Base-by-base conservation (phyloP, 352 stramenopile species). In the Phytophthora cryptogea region DNA sequence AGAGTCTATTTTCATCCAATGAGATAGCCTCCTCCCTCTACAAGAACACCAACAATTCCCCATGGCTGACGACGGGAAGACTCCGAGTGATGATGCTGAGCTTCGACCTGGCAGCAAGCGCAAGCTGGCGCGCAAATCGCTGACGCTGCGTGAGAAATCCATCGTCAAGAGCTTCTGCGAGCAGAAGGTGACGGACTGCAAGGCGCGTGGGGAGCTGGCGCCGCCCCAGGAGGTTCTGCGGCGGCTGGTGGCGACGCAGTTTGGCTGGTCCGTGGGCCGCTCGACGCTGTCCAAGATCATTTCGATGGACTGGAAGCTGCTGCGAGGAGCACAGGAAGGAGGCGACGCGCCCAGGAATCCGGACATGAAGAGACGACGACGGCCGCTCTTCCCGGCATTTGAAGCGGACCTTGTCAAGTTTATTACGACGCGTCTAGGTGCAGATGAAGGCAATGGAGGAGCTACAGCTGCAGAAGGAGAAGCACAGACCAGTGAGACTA, bases 141-240 rank as follows among this genome's bases (percentile, higher is more conserved):
- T 90, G n/a, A 88, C 82, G 35, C 52, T 91, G 43, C 79, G 83
- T 41, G 79, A 91, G 44, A 91, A 91, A 54, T 59, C 66, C 9
- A 78, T 89, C 10, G 78, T 88, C 31, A 91, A 91, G 72, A 89
- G 74, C 27, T 91, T 89, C 46, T 91, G 82, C 50, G 82, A 89
- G 65, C 68, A 89, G 54, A 78, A 78, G 47, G 65, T 89, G 30
- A 72, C 47, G 23, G 70, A 81, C n/a, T 80, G 74, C 63, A 88
- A 86, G 45, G 60, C 64, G 40, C 73, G 76, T 35, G 74, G 77
- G 48, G 68, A 87, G 41, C 52, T 76, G 28, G 67, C 78, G 60
- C 82, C 79, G 43, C 89, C 82, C 16, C 82, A 91, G 40, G 82
- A 89, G 30, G 20, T 66, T 36, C 70, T 91, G 54, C 68, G 82